These are phyloP conservation scores for Cyanophora paradoxa DNA, from an alignment of 78 protist species.

Conservation along the genomic window DNA sequence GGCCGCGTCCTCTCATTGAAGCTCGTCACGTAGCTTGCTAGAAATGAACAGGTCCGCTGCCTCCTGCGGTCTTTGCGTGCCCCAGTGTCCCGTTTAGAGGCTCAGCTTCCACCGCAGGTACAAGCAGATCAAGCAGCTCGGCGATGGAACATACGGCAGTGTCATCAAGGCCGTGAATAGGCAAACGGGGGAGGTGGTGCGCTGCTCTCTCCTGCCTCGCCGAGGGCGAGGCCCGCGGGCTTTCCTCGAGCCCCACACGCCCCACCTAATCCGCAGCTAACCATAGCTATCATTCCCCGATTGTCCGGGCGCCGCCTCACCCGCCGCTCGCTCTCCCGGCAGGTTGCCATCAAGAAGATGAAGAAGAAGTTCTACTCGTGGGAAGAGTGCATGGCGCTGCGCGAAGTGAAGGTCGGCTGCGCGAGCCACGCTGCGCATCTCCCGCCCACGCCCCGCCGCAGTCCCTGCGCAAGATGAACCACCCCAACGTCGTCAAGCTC, in stretches of 20 bases:
- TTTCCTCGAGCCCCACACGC: background rate
- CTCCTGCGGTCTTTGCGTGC: no score
- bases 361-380: constrained; percentile 80
- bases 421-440: background rate
- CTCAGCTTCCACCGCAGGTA: no score
- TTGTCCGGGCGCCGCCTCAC: background rate
- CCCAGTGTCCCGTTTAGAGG: no score
- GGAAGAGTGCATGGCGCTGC: constrained; percentile 80
- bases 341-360: constrained; percentile 94
- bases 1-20: no score
- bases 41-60: no score
- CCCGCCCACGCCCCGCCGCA: background rate
- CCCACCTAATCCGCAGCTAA: background rate
- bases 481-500: constrained; percentile 90
- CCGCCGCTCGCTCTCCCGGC: background rate
- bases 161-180: constrained; percentile 55
- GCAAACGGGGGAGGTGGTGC: constrained; percentile 53
- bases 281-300: background rate
- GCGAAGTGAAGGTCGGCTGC: constrained; percentile 64
- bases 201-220: background rate
- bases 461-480: constrained; percentile 74
- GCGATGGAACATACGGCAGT: constrained; percentile 82
- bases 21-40: no score
- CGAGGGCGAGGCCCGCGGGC: no score
- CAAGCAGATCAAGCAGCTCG: constrained; percentile 43